Evolutionary conservation across 1,284 basidiomycete genomes (phyloP), one percentile per base, ranked within the genome.

Genomic region (Leccinum subatratum): DNA sequence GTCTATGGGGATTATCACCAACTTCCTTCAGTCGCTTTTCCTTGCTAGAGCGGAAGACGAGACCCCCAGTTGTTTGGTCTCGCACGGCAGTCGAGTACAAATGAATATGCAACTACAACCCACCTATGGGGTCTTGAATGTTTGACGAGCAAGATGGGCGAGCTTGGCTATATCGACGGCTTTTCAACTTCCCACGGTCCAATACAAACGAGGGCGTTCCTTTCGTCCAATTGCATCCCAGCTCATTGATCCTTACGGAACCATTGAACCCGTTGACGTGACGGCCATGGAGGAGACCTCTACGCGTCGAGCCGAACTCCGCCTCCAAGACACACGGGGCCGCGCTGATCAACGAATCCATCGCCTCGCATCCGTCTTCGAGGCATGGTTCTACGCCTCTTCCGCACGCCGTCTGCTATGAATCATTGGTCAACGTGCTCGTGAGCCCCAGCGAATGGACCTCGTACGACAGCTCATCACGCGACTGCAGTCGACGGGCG

Each of bases 61-160:
- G 62, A 84, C 82, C 32, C 82, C 54, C 81, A 82, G 56, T 77
- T 90, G n/a, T 95, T 95, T 75, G 94, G 94, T 22, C 82, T 95
- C 11, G 75, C 72, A 20, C 83, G 87, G 25, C 80, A 83, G 37
- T 85, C 85, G 1, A 78, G 83, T 42, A 86, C 85, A 2, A 87
- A 88, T 72, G 90, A 92, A 70, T 90, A 90, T 79, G 79, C 48
- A 80, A 79, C 62, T 80, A 82, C 67, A 86, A 89, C 64, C 81
- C 85, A 48, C 75, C 78, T 66, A 59, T 37, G 95, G 94, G 64
- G 81, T 95, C 11, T 81, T 93, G 54, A 98, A 98, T 74, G 87
- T 92, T 16, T 98, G 96, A 95, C 86, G 92, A 66, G 93, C 95
- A 30, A 84, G 95, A 48, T 95, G 95, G 93, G 94, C 95, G 88